Conservation (phyloP, 2,329 filamentous ascomycete species). For the Colletotrichum liriopes region DNA sequence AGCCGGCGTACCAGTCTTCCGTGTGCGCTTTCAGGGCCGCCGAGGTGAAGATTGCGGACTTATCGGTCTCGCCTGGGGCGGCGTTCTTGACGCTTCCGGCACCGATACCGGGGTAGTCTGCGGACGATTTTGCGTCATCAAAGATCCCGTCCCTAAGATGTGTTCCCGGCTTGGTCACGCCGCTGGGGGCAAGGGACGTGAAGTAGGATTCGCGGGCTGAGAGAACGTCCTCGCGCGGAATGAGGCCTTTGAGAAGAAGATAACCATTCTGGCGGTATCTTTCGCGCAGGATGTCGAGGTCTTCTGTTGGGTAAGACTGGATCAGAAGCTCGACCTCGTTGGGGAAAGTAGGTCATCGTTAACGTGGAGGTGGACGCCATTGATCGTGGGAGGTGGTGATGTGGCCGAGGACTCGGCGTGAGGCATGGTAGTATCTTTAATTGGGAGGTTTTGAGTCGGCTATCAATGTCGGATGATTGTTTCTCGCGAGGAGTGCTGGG, state of each 20-base stretch:
- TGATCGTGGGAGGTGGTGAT: constrained; percentile 18
- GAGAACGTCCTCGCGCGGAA: constrained; percentile 37
- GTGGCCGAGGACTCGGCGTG: constrained; percentile 10
- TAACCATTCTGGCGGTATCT: constrained; percentile 38
- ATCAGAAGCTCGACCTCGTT: constrained; percentile 59
- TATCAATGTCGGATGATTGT: too few relatives aligned
- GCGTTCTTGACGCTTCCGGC: constrained; percentile 64
- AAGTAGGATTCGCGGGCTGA: constrained; percentile 41
- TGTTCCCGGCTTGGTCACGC: constrained; percentile 39
- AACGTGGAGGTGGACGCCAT: constrained; percentile 46
- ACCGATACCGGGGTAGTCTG: constrained; percentile 56
- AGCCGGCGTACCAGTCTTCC: constrained; percentile 62
- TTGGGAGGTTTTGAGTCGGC: background rate
- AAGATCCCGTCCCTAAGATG: constrained; percentile 41
- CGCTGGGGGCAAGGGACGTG: constrained; percentile 38
- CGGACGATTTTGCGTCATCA: constrained; percentile 45
- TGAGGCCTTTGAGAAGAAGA: constrained; percentile 39
- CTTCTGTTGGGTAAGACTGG: constrained; percentile 56
- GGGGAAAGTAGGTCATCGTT: constrained; percentile 57
- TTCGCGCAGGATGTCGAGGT: constrained; percentile 32
- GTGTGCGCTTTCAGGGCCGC: constrained; percentile 69
- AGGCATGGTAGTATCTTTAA: background rate
- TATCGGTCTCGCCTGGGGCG: constrained; percentile 57
- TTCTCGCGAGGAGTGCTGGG: background rate
- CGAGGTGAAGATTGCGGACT: constrained; percentile 48